Percentiles rank a stretch among this genome's conserved stretches.
Conservation (phyloP, 345 rosid species). For the Eutrema japonicum region DNA sequence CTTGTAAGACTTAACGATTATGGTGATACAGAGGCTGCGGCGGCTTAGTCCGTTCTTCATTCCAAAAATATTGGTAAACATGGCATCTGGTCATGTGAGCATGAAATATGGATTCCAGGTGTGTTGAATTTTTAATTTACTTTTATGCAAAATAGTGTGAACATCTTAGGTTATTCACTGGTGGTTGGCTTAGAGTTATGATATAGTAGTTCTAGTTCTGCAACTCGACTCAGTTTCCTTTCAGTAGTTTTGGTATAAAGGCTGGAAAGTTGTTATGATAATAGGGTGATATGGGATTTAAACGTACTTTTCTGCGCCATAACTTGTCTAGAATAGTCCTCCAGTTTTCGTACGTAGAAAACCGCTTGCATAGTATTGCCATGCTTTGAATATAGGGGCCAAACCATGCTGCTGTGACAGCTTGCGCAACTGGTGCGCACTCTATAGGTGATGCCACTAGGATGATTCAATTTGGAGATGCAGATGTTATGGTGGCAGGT, state of each 20-base stretch:
- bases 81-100: slow-evolving; percentile 98
- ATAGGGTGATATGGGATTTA: background rate
- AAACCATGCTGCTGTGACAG: slow-evolving; percentile 99
- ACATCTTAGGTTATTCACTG: background rate
- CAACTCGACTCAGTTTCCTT: background rate
- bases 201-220: background rate
- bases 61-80: slow-evolving; percentile 90
- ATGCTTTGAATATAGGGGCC: slow-evolving; percentile 74
- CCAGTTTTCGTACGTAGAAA: slow-evolving; percentile 12
- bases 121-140: slow-evolving; percentile 14
- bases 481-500: slow-evolving; percentile 95
- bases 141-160: background rate
- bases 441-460: slow-evolving; percentile 96
- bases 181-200: background rate
- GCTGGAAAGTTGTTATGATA: slow-evolving; percentile 4
- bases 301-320: background rate
- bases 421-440: slow-evolving; percentile 98
- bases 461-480: slow-evolving; percentile 97
- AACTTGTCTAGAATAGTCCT: slow-evolving; percentile 4
- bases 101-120: slow-evolving; percentile 97
- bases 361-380: slow-evolving; percentile 25
- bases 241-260: background rate
- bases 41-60: slow-evolving; percentile 95
- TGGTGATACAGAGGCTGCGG: slow-evolving; percentile 67
- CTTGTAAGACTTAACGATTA: slow-evolving; percentile 27